Base-by-base conservation (phyloP, 192 early-diverging fungal genomes). In the Dispira simplex region DNA sequence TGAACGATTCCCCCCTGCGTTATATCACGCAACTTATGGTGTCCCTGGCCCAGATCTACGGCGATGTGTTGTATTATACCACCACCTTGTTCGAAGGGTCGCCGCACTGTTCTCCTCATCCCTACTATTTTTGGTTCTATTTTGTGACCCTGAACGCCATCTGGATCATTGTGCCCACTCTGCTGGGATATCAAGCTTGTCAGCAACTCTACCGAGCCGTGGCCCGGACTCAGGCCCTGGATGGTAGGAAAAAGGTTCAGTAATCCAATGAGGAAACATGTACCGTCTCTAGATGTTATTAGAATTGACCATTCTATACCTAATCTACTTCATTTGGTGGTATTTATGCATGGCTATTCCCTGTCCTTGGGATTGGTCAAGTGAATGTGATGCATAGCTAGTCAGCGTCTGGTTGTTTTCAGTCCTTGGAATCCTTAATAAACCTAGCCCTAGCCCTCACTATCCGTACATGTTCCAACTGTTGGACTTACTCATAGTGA, bases 51-150 rank as follows among this genome's bases (percentile, higher is more conserved):
- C 88, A 97, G 69, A 64, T 95, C 27, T 91, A 90, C 70, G 89
- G 90, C 45, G 83, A 87, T 64, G 77, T 89, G 0, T 72, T 94
- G 46, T 97, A 97, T 71, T 89, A 87, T 70, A 51, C 76, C 14
- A 90, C 89, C 14, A 81, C 83, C 52, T 71, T 72, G 46, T 76
- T 85, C 48, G 82, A 91, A 71, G 84, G 83, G 21, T 81, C 76
- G 47, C 75, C 75, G 25, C 77, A 85, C 71, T 83, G 79, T 62
- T 77, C 82, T 64, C 87, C 90, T 8, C 77, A 84, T 64, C 82
- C 90, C 11, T 76, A 81, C 70, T 92, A 97, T 77, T 92, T 86
- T 67, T 93, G 83, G 77, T 80, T 87, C 60, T 97, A 97, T 81
- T 95, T 97, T 79, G 79, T 84, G 6, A 71, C 79, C 43, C 73